Evolutionary conservation across 2,329 filamentous ascomycete genomes (phyloP), one percentile per base, ranked within the genome.

Genomic region (Rhinocladiella similis): DNA sequence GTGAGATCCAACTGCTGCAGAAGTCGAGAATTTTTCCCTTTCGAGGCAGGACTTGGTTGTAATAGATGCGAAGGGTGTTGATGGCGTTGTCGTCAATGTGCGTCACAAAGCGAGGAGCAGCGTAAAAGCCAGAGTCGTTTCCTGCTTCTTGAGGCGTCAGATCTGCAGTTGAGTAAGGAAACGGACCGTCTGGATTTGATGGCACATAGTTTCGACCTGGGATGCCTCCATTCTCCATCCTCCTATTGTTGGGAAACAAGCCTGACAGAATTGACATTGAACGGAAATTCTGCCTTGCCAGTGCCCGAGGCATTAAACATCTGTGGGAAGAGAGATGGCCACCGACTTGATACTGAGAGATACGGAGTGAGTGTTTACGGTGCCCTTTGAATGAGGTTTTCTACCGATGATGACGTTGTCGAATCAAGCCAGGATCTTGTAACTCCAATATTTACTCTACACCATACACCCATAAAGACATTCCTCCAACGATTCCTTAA

Each of bases 31-130:
- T 73, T 1, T 64, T 66, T 1, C 77, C 75, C 45, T 65, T 67
- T 3, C 57, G 57, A 0, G 78, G 77, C 3, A 83, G 67, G 1
- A 69, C 69, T 0, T 61, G 60, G n/a, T 67, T 66, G 64, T 82
- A 82, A 67, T 83, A 82, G 2, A 65, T 58, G 20, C 71, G 68
- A 1, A 83, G 64, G 0, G 71, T 67, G 3, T 66, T 64, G 49
- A 81, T 79, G 0, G 79, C 77, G 4, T 72, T 69, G 41, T 80
- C 76, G 61, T 82, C 80, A 62, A 82, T 82, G 56, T 82, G 80
- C 10, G 79, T 79, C 1, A 82, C 79, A 59, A 81, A 78, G 14
- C 79, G 73, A 1, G 79, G 75, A 6, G 54, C 27, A 35, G 53
- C 36, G 56, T 69, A 69, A 62, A 69, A 69, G 3, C 29, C 29